Evolutionary conservation across 2,329 filamentous ascomycete genomes (phyloP).

Genomic region (Colletotrichum theobromicola): DNA sequence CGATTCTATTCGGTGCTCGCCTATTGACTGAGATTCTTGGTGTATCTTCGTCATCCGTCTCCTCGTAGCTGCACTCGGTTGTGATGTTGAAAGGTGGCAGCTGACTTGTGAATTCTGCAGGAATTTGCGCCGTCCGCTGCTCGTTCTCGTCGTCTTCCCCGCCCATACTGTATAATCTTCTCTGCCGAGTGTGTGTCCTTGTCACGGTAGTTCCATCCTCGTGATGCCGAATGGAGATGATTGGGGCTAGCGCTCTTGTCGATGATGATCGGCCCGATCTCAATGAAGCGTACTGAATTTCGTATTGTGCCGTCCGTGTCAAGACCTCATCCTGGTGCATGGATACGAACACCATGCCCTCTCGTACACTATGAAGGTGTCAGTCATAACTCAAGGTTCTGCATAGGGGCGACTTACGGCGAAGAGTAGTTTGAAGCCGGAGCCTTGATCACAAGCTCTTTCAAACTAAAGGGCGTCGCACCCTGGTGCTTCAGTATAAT

Average conservation of each 20-base stretch:
- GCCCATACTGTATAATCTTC: constrained; percentile 49
- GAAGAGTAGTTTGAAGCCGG: constrained; percentile 80
- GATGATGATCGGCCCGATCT: constrained; percentile 25
- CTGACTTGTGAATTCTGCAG: constrained; percentile 56
- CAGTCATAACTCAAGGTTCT: constrained; percentile 7
- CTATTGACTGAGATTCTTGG: constrained; percentile 30
- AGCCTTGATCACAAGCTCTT: constrained; percentile 87
- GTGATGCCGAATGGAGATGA: constrained; percentile 58
- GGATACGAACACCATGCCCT: constrained; percentile 90
- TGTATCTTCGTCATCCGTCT: constrained; percentile 45
- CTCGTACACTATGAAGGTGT: constrained; percentile 68
- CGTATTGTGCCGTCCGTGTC: constrained; percentile 74
- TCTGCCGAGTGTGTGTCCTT: constrained; percentile 46
- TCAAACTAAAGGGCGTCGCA: constrained; percentile 79
- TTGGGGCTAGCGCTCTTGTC: constrained; percentile 30
- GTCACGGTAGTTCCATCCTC: constrained; percentile 56
- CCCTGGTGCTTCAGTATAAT: constrained; percentile 84
- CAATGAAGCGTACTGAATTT: constrained; percentile 66
- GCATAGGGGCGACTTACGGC: constrained; percentile 69
- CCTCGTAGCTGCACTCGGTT: constrained; percentile 66
- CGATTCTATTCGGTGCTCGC: constrained; percentile 57
- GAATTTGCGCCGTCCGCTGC: constrained; percentile 58
- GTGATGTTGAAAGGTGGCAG: constrained; percentile 59
- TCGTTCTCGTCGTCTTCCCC: constrained; percentile 48
- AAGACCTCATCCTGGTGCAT: constrained; percentile 84